Evolutionary conservation across 2,329 filamentous ascomycete species (phyloP), one percentile per base, ranked within the genome.

Genomic region (Keithomyces neogunnii): DNA sequence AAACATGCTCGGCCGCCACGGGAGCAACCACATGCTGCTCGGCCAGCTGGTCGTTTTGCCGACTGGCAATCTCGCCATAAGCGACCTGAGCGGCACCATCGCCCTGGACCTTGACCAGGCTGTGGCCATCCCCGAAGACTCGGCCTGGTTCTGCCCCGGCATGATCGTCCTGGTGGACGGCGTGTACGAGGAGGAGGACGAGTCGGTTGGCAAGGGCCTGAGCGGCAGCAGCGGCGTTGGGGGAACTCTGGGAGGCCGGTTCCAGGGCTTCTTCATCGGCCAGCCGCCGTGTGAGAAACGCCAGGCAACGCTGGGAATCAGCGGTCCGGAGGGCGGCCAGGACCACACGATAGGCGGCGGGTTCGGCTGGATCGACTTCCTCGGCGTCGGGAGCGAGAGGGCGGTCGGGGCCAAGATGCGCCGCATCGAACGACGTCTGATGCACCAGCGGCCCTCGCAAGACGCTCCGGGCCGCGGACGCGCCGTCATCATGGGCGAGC

Each of bases 111-210:
- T 97, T 9, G 80, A 83, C 26, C 86, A 92, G 62, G 89, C 92
- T 0, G 82, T 84, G 28, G 82, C 87, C 11, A 85, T 96, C 51
- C 91, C 91, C 0, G 84, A 89, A 54, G 85, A 92, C 62, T 89
- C 88, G 29, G 86, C 88, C 3, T 99, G 90, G 86, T 96, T 96
- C 63, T 84, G 86, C 4, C 91, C 93, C 0, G 95, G 95, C 3
- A 97, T 97, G 90, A 88, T 99, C 46, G 88, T 97, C 3, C 77
- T 99, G 0, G 82, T 96, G 0, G 93, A 99, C 61, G 93, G 93
- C 5, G 84, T 92, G n/a, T 99, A 99, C 63, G 90, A 96, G 65
- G 93, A 97, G 66, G 90, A 96, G 60, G 89, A 90, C 55, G 80
- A 84, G 55, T 84, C 81, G 26, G 71, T 76, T 2, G 84, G 85